phyloP scores from a whole-genome alignment of 2,329 filamentous ascomycete species.

The Anisogramma anomala region DNA sequence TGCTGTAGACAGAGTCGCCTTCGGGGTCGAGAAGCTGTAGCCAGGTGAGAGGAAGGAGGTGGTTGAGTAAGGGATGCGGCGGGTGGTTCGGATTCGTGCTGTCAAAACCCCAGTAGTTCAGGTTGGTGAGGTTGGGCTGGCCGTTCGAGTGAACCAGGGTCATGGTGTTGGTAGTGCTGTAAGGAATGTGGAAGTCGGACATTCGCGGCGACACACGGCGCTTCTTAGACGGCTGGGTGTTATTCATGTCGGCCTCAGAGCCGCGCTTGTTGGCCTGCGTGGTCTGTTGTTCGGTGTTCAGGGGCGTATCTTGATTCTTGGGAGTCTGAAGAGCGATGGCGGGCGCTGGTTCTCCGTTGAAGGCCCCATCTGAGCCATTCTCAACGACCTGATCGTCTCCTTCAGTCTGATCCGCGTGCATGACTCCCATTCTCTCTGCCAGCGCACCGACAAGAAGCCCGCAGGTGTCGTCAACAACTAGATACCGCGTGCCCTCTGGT shows the following conservation, averaged over 20 bases:
- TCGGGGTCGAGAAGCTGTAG: conserved; percentile 74
- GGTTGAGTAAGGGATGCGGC: conserved; percentile 68
- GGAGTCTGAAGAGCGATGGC: not conserved
- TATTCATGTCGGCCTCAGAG: conserved; percentile 4
- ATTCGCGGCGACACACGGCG: conserved; percentile 21
- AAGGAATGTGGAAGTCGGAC: conserved; percentile 50
- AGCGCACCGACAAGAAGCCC: conserved; percentile 72
- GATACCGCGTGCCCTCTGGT: conserved; percentile 45
- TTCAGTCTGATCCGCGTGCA: conserved; percentile 38
- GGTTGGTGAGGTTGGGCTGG: conserved; percentile 75
- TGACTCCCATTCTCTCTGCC: conserved; percentile 78
- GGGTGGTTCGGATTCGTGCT: conserved; percentile 49
- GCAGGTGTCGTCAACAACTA: conserved; percentile 78
- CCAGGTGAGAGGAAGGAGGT: conserved; percentile 81
- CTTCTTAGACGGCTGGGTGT: conserved; percentile 16
- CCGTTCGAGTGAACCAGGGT: conserved; percentile 72
- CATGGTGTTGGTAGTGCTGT: conserved; percentile 59
- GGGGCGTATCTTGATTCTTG: conserved; percentile 15
- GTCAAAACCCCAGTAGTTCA: conserved; percentile 87
- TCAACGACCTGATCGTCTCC: conserved; percentile 16
- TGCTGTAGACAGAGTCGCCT: conserved; percentile 60
- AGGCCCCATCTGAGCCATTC: conserved; percentile 1
- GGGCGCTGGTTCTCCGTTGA: not conserved
- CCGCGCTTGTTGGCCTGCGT: conserved; percentile 4
- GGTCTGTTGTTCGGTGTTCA: conserved; percentile 12